Conservation (phyloP, 2,329 filamentous ascomycete species). For the Trichophyton equinum region DNA sequence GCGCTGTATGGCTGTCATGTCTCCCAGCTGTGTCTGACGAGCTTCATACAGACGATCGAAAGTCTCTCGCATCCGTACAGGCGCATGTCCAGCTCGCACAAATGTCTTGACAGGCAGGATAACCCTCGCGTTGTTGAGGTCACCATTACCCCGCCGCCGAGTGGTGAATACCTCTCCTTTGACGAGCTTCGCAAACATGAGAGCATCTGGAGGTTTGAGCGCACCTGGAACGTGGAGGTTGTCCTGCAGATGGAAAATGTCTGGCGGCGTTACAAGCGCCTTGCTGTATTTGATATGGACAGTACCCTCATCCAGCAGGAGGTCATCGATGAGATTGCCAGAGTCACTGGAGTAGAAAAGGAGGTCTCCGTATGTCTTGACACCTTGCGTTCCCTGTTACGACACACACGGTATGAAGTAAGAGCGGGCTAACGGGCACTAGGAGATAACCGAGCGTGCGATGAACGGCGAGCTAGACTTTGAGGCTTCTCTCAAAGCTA, state of each 20-base stretch:
- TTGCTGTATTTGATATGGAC: slow-evolving; percentile 98
- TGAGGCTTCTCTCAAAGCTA: slow-evolving; percentile 64
- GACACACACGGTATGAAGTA: not conserved
- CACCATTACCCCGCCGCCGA: slow-evolving; percentile 38
- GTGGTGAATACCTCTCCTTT: slow-evolving; percentile 41
- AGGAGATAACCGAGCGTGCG: slow-evolving; percentile 75
- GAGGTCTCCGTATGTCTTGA: slow-evolving; percentile 52
- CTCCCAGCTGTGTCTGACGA: slow-evolving; percentile 43
- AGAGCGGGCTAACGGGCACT: not conserved
- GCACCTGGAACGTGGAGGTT: slow-evolving; percentile 79
- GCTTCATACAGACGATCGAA: slow-evolving; percentile 42
- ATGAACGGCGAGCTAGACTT: slow-evolving; percentile 98
- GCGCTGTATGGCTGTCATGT: slow-evolving; percentile 44
- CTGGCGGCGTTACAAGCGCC: slow-evolving; percentile 64
- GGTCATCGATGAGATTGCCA: slow-evolving; percentile 89
- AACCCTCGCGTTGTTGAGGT: slow-evolving; percentile 42
- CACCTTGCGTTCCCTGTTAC: too few relatives aligned
- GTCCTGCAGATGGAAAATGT: slow-evolving; percentile 61
- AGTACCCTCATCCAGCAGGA: slow-evolving; percentile 94
- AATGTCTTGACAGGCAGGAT: slow-evolving; percentile 36
- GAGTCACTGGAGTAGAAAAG: slow-evolving; percentile 66
- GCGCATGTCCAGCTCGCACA: slow-evolving; percentile 36
- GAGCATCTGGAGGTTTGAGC: slow-evolving; percentile 70
- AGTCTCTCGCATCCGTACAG: slow-evolving; percentile 38
- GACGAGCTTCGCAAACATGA: slow-evolving; percentile 66